Base-by-base conservation (phyloP, 225 moss, liverwort and hornwort genomes). In the Polytrichum formosum region DNA sequence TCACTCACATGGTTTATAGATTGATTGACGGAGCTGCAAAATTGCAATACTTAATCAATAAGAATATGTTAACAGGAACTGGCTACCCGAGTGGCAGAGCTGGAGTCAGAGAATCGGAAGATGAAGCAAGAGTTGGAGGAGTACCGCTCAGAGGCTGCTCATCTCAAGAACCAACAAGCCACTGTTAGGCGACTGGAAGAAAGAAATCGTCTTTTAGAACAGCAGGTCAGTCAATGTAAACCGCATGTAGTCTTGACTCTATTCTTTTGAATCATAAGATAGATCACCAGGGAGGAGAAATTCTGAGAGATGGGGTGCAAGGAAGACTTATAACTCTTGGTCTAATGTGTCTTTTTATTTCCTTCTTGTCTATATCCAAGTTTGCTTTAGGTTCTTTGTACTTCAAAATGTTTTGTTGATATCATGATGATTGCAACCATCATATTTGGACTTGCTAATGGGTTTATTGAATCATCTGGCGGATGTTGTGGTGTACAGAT, bases 141-240 rank as follows among this genome's bases (percentile, higher is more conserved):
- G 76, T 96, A 80, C 73, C 90, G 91, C 74, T 85, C 90, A 6
- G 93, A 93, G 79, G 88, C 91, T 53, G 83, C 93, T 33, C 91
- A 96, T 65, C 84, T 96, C 55, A 93, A 84, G 81, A 96, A 96
- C 64, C 96, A 93, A 75, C 93, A 96, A 77, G 96, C 96, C 73
- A 96, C 93, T 77, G 87, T 96, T 63, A 85, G 93, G 61, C 93
- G 92, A 64, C 82, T 96, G 28, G 93, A 96, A 81, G 96, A 96
- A 75, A 89, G 93, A 65, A 96, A 89, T 71, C 89, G 93, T 77
- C 90, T 93, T 72, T 87, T 96, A 28, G 93, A 96, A 85, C 96
- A 96, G 61, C 96, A 96, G 90, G 93, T 96, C 66, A 64, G 65
- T 67, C 21, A 58, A 13, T 46, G 3, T 46, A 46, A 46, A 46